Evolutionary conservation across 345 rosid species (phyloP).

Genomic region (Gossypium sturtianum): DNA sequence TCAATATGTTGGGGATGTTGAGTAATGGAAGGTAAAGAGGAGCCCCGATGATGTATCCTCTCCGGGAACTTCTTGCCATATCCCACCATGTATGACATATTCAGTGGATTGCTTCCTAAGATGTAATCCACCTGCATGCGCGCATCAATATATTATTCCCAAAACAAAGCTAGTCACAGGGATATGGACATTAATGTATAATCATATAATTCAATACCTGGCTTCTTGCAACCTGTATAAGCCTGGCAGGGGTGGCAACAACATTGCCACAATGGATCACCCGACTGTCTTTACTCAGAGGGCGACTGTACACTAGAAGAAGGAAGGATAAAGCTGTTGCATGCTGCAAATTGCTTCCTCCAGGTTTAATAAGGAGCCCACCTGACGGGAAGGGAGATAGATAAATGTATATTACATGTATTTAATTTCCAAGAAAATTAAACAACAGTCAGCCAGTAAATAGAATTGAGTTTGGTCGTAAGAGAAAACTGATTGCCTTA

Average conservation of each 20-base stretch:
- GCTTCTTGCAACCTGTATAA: slow-evolving; percentile 29
- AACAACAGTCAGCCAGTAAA: too few relatives aligned
- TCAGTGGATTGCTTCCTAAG: slow-evolving; percentile 69
- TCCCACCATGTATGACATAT: slow-evolving; percentile 87
- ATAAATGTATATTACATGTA: too few relatives aligned
- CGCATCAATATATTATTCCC: slow-evolving; percentile 10
- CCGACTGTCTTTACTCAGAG: slow-evolving; percentile 19
- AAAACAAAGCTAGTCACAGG: neutral
- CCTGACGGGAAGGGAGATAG: slow-evolving; percentile 8
- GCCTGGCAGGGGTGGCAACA: slow-evolving; percentile 21
- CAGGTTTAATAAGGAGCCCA: slow-evolving; percentile 47
- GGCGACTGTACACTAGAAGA: slow-evolving; percentile 36
- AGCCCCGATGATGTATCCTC: slow-evolving; percentile 71
- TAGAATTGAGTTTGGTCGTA: too few relatives aligned
- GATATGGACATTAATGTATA: neutral
- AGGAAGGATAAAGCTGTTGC: slow-evolving; percentile 49
- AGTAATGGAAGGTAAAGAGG: slow-evolving; percentile 53
- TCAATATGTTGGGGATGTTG: slow-evolving; percentile 32
- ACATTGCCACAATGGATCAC: slow-evolving; percentile 31
- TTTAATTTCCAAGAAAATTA: too few relatives aligned
- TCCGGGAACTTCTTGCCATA: slow-evolving; percentile 55
- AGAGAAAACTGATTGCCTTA: slow-evolving; percentile 3
- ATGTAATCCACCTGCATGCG: slow-evolving; percentile 63
- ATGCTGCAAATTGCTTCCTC: slow-evolving; percentile 57
- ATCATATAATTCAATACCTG: slow-evolving; percentile 29